Conservation (phyloP, 805 yeast species). For the Kregervanrija pseudodelftensis region DNA sequence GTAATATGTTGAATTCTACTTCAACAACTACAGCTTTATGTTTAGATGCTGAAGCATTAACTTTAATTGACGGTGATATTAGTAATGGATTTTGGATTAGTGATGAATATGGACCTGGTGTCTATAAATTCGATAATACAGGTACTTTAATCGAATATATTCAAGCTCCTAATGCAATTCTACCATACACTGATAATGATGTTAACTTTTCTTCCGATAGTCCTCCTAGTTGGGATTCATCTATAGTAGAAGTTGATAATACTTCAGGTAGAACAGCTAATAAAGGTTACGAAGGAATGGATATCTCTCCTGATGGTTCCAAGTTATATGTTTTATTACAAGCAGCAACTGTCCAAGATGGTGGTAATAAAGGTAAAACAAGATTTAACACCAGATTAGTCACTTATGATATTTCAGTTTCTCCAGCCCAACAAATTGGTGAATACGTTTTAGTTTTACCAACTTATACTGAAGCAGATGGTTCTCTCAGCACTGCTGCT, state of each 20-base stretch:
- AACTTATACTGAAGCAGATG: slow-evolving; percentile 17
- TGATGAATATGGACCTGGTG: slow-evolving; percentile 29
- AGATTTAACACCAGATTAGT: slow-evolving; percentile 19
- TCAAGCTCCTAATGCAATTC: slow-evolving; percentile 23
- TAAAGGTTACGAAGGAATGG: slow-evolving; percentile 27
- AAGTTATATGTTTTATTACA: slow-evolving; percentile 22
- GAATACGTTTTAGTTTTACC: slow-evolving; percentile 26
- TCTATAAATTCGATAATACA: slow-evolving; percentile 20
- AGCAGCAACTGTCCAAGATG: slow-evolving; percentile 27
- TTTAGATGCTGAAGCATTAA: slow-evolving; percentile 25
- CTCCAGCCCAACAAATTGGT: slow-evolving; percentile 16
- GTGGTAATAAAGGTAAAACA: slow-evolving; percentile 21
- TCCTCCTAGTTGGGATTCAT: slow-evolving; percentile 21
- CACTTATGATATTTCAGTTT: slow-evolving; percentile 20
- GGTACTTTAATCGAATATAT: slow-evolving; percentile 23
- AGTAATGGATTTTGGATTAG: slow-evolving; percentile 28
- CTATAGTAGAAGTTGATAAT: slow-evolving; percentile 19
- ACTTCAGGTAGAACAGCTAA: slow-evolving; percentile 23
- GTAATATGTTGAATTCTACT: slow-evolving; percentile 14
- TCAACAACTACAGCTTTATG: slow-evolving; percentile 22
- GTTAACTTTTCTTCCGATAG: slow-evolving; percentile 22
- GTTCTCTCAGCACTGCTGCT: slow-evolving; percentile 25
- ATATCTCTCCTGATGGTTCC: slow-evolving; percentile 26
- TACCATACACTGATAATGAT: slow-evolving; percentile 21
- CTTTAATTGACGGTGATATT: slow-evolving; percentile 23